Evolutionary conservation across 306 rosid species (phyloP), one percentile per base, ranked within the genome.

Genomic region (Lathyrus sativus): DNA sequence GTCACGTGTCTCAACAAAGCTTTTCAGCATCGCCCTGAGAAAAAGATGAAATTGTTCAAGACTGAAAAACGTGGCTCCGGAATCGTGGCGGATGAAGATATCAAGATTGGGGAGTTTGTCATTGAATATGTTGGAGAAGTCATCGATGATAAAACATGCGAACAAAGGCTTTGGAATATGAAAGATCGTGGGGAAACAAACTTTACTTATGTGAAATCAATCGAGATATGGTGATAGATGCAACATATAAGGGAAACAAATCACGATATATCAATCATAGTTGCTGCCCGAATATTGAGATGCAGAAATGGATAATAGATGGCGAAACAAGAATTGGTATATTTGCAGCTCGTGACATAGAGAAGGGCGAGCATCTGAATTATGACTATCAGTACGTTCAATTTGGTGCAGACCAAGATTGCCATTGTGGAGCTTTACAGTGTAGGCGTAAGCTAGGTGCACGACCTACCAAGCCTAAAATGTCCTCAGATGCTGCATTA

Each of bases 331-430:
- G 96, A 82, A 88, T 93, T 63, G 98, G 96, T 80, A 93, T 90
- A 70, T 90, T 90, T 64, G 97, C 98, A 11, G 80, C 86, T 50
- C 79, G 80, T 7, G 85, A 86, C 76, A 82, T 92, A 65, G 73
- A 38, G 67, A 88, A 82, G 96, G 98, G 96, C 61, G 86, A 90
- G 83, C 96, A 92, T 81, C 87, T 92, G 62, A 90, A 96, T 65
- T 92, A 92, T 54, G 98, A 92, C 73, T 92, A 92, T 79, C 96
- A 90, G 98, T 92, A 90, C 83, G 98, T 92, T 78, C 96, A 92
- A 66, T 92, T 90, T 83, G 98, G 98, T 76, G 96, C 98, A 82
- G 98, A 92, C 81, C 98, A 92, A 90, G 98, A 88, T 77, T 92
- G 98, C 82, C 96, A 90, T 75, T 92, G 98, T 38, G 96, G 98